phyloP scores from a whole-genome alignment of 1,284 basidiomycete species.

The Tilletia setariae region DNA sequence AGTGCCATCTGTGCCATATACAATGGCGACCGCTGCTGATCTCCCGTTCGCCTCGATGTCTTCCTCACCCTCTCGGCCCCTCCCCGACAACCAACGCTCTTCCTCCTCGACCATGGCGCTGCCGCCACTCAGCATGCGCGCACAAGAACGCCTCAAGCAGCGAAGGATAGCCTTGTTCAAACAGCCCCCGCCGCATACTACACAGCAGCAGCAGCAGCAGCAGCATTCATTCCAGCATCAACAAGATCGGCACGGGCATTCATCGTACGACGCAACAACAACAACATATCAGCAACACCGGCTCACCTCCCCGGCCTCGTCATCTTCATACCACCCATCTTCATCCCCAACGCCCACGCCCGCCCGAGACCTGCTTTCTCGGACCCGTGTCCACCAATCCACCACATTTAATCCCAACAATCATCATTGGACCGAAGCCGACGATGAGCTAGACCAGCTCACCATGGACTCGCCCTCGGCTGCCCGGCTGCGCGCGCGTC shows the following conservation, averaged over 20 bases:
- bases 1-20: background rate
- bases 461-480: background rate
- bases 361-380: background rate
- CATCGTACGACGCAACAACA: background rate
- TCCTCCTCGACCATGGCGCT: background rate
- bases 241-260: background rate
- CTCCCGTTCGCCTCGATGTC: conserved; percentile 1
- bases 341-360: background rate
- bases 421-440: background rate
- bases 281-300: background rate
- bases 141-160: background rate
- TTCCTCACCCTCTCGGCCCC: background rate
- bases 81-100: background rate
- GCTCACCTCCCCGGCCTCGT: no score
- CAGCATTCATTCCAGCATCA: background rate
- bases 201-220: background rate
- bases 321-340: background rate
- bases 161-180: background rate
- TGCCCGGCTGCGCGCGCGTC: background rate
- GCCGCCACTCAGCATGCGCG: background rate
- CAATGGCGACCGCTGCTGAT: background rate
- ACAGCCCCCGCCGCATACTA: background rate
- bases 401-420: background rate
- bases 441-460: background rate
- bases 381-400: background rate